These are phyloP conservation scores for Tylopilus felleus DNA, from an alignment of 768 basidiomycete genomes.

Conservation along the genomic window DNA sequence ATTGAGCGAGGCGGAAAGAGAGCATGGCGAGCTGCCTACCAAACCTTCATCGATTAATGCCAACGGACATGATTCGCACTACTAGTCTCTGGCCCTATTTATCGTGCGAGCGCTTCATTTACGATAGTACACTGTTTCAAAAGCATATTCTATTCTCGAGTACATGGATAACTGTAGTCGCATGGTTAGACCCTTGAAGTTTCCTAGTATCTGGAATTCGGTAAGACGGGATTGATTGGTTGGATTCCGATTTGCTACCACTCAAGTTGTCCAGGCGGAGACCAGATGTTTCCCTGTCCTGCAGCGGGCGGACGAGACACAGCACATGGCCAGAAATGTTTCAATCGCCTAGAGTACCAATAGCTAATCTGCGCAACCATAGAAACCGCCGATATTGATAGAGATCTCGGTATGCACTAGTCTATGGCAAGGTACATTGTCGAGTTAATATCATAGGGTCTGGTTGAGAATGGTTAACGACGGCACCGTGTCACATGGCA, in stretches of 20 bases:
- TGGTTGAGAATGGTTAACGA: neutral
- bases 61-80: neutral
- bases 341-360: too few relatives aligned
- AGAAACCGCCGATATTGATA: neutral
- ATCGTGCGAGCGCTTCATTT: neutral
- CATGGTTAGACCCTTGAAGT: neutral
- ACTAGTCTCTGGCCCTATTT: neutral
- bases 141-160: neutral
- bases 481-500: neutral
- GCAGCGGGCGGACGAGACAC: too few relatives aligned
- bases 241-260: neutral
- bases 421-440: neutral
- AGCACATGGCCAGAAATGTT: too few relatives aligned
- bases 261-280: neutral
- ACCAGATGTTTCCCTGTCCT: too few relatives aligned
- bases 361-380: too few relatives aligned
- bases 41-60: constrained; percentile 24
- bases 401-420: neutral
- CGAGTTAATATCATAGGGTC: neutral
- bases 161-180: neutral
- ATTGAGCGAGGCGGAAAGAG: constrained; percentile 59
- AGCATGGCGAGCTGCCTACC: constrained; percentile 49
- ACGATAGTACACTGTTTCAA: constrained; percentile 2
- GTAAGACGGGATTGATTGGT: neutral
- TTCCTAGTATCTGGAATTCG: neutral